phyloP scores from a whole-genome alignment of 2,329 filamentous ascomycete genomes.

The Periglandula ipomoeae region DNA sequence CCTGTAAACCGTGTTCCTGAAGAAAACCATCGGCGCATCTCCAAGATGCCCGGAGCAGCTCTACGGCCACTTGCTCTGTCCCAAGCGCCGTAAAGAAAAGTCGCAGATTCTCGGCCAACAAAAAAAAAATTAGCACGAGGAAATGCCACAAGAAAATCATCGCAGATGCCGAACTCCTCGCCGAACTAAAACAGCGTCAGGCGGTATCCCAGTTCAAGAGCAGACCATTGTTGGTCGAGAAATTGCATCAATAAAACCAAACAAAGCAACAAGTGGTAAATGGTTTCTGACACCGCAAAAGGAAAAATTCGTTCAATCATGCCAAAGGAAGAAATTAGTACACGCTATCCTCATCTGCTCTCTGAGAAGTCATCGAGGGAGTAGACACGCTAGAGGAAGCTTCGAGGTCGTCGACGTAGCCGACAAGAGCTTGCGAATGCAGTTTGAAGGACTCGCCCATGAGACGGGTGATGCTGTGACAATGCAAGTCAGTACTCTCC shows the following conservation, averaged over 20 bases:
- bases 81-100: slow-evolving; percentile 25
- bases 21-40: slow-evolving; percentile 10
- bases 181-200: slow-evolving; percentile 10
- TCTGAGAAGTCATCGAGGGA: slow-evolving; percentile 63
- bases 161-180: slow-evolving; percentile 16
- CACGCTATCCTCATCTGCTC: slow-evolving; percentile 62
- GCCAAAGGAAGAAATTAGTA: slow-evolving; percentile 44
- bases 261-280: background rate
- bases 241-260: background rate
- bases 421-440: slow-evolving; percentile 86
- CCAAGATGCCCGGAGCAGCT: slow-evolving; percentile 12
- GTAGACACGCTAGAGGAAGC: slow-evolving; percentile 60
- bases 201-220: slow-evolving; percentile 1
- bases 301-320: slow-evolving; percentile 38
- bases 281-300: background rate
- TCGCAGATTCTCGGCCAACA: slow-evolving; percentile 15
- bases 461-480: slow-evolving; percentile 70
- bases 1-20: slow-evolving; percentile 9
- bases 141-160: slow-evolving; percentile 23
- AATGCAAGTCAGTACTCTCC: slow-evolving; percentile 12
- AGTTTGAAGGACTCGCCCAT: slow-evolving; percentile 98
- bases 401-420: slow-evolving; percentile 81
- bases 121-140: slow-evolving; percentile 6
- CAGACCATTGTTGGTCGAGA: background rate
- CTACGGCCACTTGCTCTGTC: slow-evolving; percentile 26